Conservation (phyloP, 139 green algal genomes). For the Cymbomonas tetramitiformis region DNA sequence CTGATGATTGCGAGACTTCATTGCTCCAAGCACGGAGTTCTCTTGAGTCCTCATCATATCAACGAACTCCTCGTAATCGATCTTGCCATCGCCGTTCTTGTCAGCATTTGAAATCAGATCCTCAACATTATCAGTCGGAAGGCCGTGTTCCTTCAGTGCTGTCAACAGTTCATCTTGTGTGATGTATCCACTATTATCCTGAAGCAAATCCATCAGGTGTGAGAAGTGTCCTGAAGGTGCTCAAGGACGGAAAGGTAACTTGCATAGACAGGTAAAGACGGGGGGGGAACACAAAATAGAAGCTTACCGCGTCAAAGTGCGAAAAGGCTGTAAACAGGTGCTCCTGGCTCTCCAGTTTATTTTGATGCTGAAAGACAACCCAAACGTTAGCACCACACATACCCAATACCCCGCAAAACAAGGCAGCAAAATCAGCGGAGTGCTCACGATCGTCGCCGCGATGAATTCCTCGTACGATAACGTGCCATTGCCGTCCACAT, state of each 20-base stretch:
- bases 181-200: conserved; percentile 33
- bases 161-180: conserved; percentile 28
- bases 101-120: conserved; percentile 22
- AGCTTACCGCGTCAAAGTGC: conserved; percentile 20
- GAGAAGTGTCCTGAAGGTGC: no score
- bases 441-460: conserved; percentile 37
- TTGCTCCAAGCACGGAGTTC: no score
- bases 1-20: no score
- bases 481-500: conserved; percentile 35
- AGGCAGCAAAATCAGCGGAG: no score
- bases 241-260: no score
- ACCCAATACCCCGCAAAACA: no score
- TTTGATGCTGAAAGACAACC: no score
- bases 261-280: no score
- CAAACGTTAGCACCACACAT: no score
- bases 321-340: conserved; percentile 28
- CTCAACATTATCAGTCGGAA: background rate
- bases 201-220: conserved; percentile 20
- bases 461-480: conserved; percentile 85
- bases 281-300: no score
- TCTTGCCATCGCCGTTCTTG: conserved; percentile 28
- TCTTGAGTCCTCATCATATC: conserved; percentile 7
- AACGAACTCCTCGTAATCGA: conserved; percentile 40
- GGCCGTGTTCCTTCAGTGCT: conserved; percentile 20
- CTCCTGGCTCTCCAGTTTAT: conserved; percentile 27